Evolutionary conservation across 768 basidiomycete species (phyloP).

Genomic region (Lenzites betulinus): DNA sequence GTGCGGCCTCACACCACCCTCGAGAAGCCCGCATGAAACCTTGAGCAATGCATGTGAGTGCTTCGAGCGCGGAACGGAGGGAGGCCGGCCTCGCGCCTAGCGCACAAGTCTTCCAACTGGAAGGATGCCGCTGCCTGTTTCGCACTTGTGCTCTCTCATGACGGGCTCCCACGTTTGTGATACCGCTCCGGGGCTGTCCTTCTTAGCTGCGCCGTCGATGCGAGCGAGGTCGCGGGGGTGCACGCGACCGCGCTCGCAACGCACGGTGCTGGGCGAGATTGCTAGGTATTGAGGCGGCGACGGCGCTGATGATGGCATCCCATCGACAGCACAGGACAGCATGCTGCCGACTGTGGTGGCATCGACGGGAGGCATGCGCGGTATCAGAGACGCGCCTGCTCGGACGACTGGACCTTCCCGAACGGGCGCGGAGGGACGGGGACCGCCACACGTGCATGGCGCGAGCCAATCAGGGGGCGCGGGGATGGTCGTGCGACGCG

Average conservation of each 20-base stretch:
- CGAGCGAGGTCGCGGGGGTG: background rate
- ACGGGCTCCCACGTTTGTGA: slow-evolving; percentile 11
- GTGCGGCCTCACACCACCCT: background rate
- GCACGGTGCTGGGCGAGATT: background rate
- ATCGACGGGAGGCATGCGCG: background rate
- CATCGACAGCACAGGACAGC: background rate
- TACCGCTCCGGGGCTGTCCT: background rate
- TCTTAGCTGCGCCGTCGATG: background rate
- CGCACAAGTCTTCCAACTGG: background rate
- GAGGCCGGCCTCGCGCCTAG: slow-evolving; percentile 1
- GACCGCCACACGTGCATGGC: slow-evolving; percentile 29
- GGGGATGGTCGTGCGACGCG: slow-evolving; percentile 34
- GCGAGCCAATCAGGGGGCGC: slow-evolving; percentile 28
- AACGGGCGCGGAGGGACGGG: slow-evolving; percentile 5
- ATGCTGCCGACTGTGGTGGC: background rate
- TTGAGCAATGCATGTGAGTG: background rate
- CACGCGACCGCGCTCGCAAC: background rate
- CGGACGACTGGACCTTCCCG: slow-evolving; percentile 19
- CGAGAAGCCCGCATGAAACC: background rate
- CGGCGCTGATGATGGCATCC: background rate
- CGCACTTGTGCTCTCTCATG: background rate
- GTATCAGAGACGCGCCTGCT: background rate
- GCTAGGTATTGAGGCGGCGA: background rate
- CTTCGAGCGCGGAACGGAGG: background rate
- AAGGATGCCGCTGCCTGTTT: background rate